A percentile compares a stretch with the other conserved stretches of the same genome.
These are phyloP conservation scores for Chlorella sp. DNA, from an alignment of 139 green algal species.

Conservation along the genomic window DNA sequence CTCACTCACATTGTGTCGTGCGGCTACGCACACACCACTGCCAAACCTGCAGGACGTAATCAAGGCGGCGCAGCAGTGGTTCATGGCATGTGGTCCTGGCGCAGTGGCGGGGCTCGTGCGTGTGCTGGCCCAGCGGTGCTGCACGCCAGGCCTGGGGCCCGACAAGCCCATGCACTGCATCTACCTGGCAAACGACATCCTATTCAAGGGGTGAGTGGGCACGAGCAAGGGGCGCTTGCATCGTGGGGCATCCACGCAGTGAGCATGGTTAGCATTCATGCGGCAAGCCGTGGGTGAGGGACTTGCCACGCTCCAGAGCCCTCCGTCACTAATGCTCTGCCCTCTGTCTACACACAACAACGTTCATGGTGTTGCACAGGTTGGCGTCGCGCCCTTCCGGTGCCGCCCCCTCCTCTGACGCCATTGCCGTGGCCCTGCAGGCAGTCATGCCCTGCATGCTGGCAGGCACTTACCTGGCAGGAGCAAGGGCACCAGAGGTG, in stretches of 20 bases:
- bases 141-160: slow-evolving; percentile 21
- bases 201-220: slow-evolving; percentile 56
- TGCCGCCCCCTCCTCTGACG: not conserved
- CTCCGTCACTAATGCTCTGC: too few species aligned
- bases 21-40: not conserved
- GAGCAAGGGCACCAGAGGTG: slow-evolving; percentile 6
- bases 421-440: slow-evolving; percentile 23
- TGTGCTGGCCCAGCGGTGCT: slow-evolving; percentile 35
- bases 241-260: too few species aligned
- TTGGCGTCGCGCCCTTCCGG: not conserved
- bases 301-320: too few species aligned
- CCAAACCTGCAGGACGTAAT: slow-evolving; percentile 47
- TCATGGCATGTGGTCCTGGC: slow-evolving; percentile 58
- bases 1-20: not conserved
- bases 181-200: slow-evolving; percentile 86
- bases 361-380: too few species aligned
- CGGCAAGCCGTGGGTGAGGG: too few species aligned
- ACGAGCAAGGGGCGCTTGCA: too few species aligned
- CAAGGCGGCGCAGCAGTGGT: slow-evolving; percentile 71
- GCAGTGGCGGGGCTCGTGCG: slow-evolving; percentile 53
- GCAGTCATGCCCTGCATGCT: slow-evolving; percentile 31
- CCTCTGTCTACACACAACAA: too few species aligned
- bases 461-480: slow-evolving; percentile 9
- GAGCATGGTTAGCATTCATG: too few species aligned
- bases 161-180: slow-evolving; percentile 73